phyloP scores from a whole-genome alignment of 2,329 filamentous ascomycete species.

The Huntiella bhutanensis region DNA sequence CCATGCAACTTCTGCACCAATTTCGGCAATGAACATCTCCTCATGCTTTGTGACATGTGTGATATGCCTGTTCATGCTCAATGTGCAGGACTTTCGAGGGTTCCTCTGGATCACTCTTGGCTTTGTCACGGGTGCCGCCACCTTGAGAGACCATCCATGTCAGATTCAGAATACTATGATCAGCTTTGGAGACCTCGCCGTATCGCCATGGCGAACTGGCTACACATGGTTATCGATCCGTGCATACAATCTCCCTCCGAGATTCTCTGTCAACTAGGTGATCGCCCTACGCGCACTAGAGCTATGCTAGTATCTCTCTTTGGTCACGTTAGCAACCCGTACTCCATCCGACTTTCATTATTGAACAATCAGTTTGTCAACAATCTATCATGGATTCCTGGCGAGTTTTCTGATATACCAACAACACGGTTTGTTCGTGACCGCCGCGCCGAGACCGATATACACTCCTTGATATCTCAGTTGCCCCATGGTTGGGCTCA shows the following conservation, averaged over 20 bases:
- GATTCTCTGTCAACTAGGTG: not conserved
- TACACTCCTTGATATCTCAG: no score
- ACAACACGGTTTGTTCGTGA: no score
- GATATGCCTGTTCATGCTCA: not conserved
- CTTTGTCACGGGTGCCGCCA: not conserved
- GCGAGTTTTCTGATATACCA: no score
- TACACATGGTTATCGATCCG: not conserved
- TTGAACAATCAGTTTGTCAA: not conserved
- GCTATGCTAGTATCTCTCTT: not conserved
- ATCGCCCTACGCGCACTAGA: not conserved
- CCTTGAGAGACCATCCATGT: not conserved
- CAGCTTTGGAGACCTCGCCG: not conserved
- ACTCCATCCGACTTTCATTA: not conserved
- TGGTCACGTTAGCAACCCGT: not conserved
- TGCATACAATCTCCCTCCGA: not conserved
- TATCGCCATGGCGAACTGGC: not conserved
- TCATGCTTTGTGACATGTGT: conserved; percentile 1
- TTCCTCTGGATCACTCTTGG: not conserved
- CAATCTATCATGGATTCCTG: not conserved
- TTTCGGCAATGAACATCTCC: not conserved
- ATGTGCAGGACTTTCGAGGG: not conserved
- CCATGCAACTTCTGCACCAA: not conserved
- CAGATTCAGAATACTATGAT: no score
- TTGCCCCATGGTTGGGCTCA: no score
- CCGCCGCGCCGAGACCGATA: no score